Base-by-base conservation (phyloP, 192 early-diverging fungal genomes). In the Diversispora epigaea region DNA sequence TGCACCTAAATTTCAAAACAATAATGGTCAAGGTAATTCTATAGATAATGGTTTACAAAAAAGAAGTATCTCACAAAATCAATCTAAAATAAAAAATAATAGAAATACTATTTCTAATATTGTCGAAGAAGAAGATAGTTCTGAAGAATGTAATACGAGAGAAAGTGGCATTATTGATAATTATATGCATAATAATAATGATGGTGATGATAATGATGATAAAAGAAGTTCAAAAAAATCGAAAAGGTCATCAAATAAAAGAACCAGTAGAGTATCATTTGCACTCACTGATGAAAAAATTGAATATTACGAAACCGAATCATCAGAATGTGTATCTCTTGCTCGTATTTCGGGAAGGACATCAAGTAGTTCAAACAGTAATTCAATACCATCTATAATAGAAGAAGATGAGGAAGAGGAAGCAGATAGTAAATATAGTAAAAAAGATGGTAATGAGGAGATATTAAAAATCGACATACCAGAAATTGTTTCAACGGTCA, bases 231-330 rank as follows among this genome's bases (percentile, higher is more conserved):
- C 8, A 5, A 43, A 40, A 44, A 71, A 71, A 49, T 67, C 65
- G 3, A 71, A 71, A n/a, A 11, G 69, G 10, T 71, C 69, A 56
- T 71, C 69, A 32, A 32, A 32, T 50, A 67, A 49, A 67, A 49
- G 65, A 67, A 67, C 21, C 9, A 57, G 69, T 25, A 54, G 54
- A 71, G 69, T 71, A 3, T 71, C 69, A 39, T 71, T 71, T 58
- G 69, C 69, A 56, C 50, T 22, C 19, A 57, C 22, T 44, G 52
- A 71, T 17, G 69, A 71, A 57, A 71, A 71, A 56, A 71, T 71
- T 14, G 69, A 71, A 17, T 71, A 41, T 43, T 25, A 71, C 41
- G 69, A 71, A 3, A 40, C 25, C 15, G 69, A 71, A 21, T 71
- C 69, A 56, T 71, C 69, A 21, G 40, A 46, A 40, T 44, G 52